These are phyloP conservation scores for Boletus pseudo-olivaceus DNA, from an alignment of 768 basidiomycete genomes.

Conservation along the genomic window DNA sequence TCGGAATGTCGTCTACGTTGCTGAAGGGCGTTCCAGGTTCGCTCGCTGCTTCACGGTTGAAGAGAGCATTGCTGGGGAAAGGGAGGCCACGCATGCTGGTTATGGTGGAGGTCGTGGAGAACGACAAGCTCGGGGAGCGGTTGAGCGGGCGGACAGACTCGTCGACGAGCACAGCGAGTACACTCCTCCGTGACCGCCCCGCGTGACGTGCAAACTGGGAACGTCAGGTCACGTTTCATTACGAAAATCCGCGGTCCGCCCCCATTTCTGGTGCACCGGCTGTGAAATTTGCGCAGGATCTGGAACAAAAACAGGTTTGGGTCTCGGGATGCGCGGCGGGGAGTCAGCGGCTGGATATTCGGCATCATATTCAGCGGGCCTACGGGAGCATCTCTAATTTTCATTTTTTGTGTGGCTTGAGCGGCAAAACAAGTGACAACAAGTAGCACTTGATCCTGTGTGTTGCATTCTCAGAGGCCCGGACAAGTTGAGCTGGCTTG, in stretches of 20 bases:
- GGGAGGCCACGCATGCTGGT: slow-evolving; percentile 57
- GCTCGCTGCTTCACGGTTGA: slow-evolving; percentile 54
- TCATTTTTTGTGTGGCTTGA: background rate
- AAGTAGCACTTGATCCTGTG: slow-evolving; percentile 32
- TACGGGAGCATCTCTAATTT: background rate
- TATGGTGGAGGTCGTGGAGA: slow-evolving; percentile 7
- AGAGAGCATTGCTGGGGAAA: slow-evolving; percentile 41
- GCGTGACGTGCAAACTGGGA: slow-evolving; percentile 29
- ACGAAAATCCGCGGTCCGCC: slow-evolving; percentile 7
- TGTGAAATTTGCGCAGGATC: slow-evolving; percentile 4
- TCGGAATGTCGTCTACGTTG: slow-evolving; percentile 66
- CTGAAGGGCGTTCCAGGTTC: slow-evolving; percentile 58
- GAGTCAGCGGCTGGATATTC: background rate
- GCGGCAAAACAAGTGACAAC: slow-evolving; percentile 27
- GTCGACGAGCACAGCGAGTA: slow-evolving; percentile 38
- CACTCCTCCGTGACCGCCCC: slow-evolving; percentile 29
- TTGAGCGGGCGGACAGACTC: slow-evolving; percentile 27
- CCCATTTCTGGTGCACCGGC: slow-evolving; percentile 6
- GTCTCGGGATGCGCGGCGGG: background rate
- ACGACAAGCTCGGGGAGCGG: slow-evolving; percentile 15
- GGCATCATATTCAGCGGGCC: background rate
- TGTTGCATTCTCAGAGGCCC: slow-evolving; percentile 31
- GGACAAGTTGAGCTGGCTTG: slow-evolving; percentile 31
- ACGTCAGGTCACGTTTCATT: slow-evolving; percentile 26
- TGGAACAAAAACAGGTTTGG: background rate